Conservation (phyloP, 352 stramenopile species). For the Globisporangium megalacanthum region DNA sequence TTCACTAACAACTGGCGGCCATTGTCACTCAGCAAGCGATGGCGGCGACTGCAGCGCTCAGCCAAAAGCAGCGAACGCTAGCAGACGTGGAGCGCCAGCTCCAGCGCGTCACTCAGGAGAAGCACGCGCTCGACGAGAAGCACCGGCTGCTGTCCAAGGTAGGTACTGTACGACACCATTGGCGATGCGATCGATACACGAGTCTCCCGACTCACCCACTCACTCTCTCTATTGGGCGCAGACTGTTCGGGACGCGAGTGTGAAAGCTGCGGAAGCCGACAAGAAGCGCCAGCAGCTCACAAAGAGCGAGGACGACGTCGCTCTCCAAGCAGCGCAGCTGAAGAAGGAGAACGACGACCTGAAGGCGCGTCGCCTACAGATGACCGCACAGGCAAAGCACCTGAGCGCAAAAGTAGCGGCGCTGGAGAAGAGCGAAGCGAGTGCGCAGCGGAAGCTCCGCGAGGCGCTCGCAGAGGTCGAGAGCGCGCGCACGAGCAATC, state of each 20-base stretch:
- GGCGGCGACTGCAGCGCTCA: neutral
- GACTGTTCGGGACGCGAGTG: conserved; percentile 37
- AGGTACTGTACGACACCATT: conserved; percentile 18
- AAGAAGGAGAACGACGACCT: conserved; percentile 58
- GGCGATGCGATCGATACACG: no score
- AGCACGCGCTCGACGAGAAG: conserved; percentile 41
- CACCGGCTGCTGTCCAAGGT: conserved; percentile 29
- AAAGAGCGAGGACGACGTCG: conserved; percentile 32
- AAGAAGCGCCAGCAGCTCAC: conserved; percentile 28
- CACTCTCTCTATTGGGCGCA: conserved; percentile 3
- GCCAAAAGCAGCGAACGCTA: conserved; percentile 16
- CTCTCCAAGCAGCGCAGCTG: conserved; percentile 30
- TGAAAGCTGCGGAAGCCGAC: conserved; percentile 33
- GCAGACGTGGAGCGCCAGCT: conserved; percentile 12
- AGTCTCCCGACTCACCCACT: neutral
- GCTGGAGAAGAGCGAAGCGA: conserved; percentile 30
- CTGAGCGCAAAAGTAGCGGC: conserved; percentile 29
- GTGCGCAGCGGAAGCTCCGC: conserved; percentile 29
- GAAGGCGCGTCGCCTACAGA: conserved; percentile 31
- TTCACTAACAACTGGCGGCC: neutral
- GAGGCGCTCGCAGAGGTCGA: conserved; percentile 42
- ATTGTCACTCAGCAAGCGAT: conserved; percentile 2
- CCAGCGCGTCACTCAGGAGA: conserved; percentile 24
- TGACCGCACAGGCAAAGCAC: conserved; percentile 40
- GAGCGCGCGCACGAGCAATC: conserved; percentile 37